These are phyloP conservation scores for Arthrinium puccinioides DNA, from an alignment of 2,329 filamentous ascomycete genomes.

Conservation along the genomic window DNA sequence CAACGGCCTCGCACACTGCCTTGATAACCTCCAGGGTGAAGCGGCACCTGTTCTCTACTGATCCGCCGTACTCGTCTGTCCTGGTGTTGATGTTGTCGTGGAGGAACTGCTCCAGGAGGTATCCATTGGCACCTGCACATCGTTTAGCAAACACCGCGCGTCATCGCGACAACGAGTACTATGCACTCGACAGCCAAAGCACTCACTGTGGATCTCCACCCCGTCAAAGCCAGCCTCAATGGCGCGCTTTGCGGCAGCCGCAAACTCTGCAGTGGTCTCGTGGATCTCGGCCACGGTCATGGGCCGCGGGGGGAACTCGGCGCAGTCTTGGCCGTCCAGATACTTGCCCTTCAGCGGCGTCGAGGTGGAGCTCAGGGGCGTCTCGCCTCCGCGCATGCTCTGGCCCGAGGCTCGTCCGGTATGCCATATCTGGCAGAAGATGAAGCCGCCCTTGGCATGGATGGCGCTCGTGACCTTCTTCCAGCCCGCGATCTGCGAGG, in stretches of 20 bases:
- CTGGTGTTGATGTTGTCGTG: slow-evolving; percentile 18
- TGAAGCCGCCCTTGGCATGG: slow-evolving; percentile 49
- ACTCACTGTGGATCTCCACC: slow-evolving; percentile 37
- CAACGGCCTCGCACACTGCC: slow-evolving; percentile 15
- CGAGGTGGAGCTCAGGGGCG: slow-evolving; percentile 16
- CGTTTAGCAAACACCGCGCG: no score
- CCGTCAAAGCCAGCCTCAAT: slow-evolving; percentile 57
- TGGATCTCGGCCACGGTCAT: slow-evolving; percentile 62
- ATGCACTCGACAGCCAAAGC: slow-evolving; percentile 8
- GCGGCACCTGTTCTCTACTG: slow-evolving; percentile 15
- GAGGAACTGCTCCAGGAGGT: slow-evolving; percentile 52
- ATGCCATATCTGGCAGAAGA: slow-evolving; percentile 54
- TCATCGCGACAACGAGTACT: no score
- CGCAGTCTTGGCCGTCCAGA: slow-evolving; percentile 18
- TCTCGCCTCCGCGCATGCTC: slow-evolving; percentile 8
- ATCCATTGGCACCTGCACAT: slow-evolving; percentile 38
- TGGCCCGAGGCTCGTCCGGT: slow-evolving; percentile 43
- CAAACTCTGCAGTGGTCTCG: slow-evolving; percentile 53
- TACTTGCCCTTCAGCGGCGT: slow-evolving; percentile 23
- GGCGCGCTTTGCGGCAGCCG: slow-evolving; percentile 43
- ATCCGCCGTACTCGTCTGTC: slow-evolving; percentile 18
- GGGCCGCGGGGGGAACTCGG: slow-evolving; percentile 39
- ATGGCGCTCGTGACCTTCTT: slow-evolving; percentile 49
- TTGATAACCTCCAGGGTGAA: slow-evolving; percentile 16
- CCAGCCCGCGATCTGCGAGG: slow-evolving; percentile 47